A percentile compares a stretch with the other conserved stretches of the same genome.
Conservation (phyloP, 176 grass and related monocot genomes). For the Paspalum notatum region DNA sequence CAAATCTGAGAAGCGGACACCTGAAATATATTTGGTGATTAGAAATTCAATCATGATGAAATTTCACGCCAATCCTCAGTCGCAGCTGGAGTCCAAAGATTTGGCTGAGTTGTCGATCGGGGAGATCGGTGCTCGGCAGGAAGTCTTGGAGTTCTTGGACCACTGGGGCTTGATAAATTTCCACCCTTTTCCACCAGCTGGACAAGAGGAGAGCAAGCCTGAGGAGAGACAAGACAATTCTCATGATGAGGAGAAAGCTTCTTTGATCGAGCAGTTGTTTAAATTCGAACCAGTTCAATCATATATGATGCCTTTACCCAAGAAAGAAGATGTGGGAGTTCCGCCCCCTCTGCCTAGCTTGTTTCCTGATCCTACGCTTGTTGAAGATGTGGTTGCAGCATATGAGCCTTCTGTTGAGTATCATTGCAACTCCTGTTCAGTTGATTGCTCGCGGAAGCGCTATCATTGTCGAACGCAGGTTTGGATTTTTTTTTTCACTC, state of each 20-base stretch:
- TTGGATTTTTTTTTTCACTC: slow-evolving; percentile 35
- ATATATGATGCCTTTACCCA: slow-evolving; percentile 64
- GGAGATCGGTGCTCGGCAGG: slow-evolving; percentile 68
- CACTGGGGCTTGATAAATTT: slow-evolving; percentile 98
- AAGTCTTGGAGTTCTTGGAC: slow-evolving; percentile 89
- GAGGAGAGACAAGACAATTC: slow-evolving; percentile 54
- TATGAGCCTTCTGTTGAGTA: slow-evolving; percentile 92
- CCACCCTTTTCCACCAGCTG: slow-evolving; percentile 80
- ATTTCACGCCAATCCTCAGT: slow-evolving; percentile 84
- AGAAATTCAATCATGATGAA: slow-evolving; percentile 91
- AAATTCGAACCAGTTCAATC: slow-evolving; percentile 79
- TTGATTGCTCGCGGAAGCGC: slow-evolving; percentile 93
- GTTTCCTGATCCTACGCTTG: slow-evolving; percentile 67
- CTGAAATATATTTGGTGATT: slow-evolving; percentile 77
- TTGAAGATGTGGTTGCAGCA: slow-evolving; percentile 66
- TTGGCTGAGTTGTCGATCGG: slow-evolving; percentile 71
- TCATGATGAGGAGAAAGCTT: slow-evolving; percentile 52
- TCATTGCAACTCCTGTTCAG: slow-evolving; percentile 96
- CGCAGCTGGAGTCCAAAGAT: slow-evolving; percentile 81
- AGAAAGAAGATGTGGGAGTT: slow-evolving; percentile 62
- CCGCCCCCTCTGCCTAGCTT: slow-evolving; percentile 55
- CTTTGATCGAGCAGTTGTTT: slow-evolving; percentile 72
- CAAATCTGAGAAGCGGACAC: slow-evolving; percentile 85
- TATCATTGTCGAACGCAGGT: slow-evolving; percentile 97
- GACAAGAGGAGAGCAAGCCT: slow-evolving; percentile 59